phyloP scores from a whole-genome alignment of 805 yeast genomes.

The Kluyveromyces wickerhamii region DNA sequence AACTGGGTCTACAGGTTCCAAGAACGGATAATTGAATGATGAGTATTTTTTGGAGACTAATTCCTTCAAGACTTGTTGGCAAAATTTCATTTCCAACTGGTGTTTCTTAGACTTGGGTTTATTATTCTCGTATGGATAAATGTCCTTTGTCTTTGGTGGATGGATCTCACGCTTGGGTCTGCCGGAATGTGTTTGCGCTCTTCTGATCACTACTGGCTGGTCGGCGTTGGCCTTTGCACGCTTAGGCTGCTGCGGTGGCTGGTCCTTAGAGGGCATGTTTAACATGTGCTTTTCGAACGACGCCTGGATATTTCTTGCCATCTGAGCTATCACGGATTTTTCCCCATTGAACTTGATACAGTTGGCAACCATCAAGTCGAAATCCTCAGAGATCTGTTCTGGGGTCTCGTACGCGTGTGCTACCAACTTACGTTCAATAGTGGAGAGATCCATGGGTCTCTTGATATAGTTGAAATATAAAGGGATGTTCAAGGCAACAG shows the following conservation, averaged over 20 bases:
- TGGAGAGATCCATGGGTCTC: conserved; percentile 88
- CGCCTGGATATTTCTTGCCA: conserved; percentile 87
- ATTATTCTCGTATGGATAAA: conserved; percentile 66
- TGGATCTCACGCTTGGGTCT: conserved; percentile 94
- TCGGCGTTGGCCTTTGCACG: conserved; percentile 27
- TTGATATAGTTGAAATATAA: conserved; percentile 75
- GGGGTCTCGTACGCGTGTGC: conserved; percentile 66
- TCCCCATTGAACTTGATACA: conserved; percentile 82
- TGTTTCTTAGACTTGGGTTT: conserved; percentile 82
- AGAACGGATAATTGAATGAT: conserved; percentile 78
- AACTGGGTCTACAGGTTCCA: conserved; percentile 92
- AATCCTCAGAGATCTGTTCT: conserved; percentile 63
- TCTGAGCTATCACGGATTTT: conserved; percentile 72
- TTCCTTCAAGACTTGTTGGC: conserved; percentile 76
- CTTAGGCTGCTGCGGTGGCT: conserved; percentile 25
- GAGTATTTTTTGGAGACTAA: conserved; percentile 76
- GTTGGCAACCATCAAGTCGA: conserved; percentile 76
- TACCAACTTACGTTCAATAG: conserved; percentile 74
- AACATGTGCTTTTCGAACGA: conserved; percentile 89
- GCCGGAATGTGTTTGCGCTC: conserved; percentile 69
- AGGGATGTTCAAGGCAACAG: conserved; percentile 80
- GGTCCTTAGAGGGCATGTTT: conserved; percentile 71
- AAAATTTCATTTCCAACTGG: conserved; percentile 83
- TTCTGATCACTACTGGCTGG: conserved; percentile 43
- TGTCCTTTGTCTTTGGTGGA: conserved; percentile 92